A percentile compares a stretch with the other conserved stretches of the same genome.
phyloP scores from a whole-genome alignment of 768 basidiomycete species.

The Tylopilus rubrobrunneus region DNA sequence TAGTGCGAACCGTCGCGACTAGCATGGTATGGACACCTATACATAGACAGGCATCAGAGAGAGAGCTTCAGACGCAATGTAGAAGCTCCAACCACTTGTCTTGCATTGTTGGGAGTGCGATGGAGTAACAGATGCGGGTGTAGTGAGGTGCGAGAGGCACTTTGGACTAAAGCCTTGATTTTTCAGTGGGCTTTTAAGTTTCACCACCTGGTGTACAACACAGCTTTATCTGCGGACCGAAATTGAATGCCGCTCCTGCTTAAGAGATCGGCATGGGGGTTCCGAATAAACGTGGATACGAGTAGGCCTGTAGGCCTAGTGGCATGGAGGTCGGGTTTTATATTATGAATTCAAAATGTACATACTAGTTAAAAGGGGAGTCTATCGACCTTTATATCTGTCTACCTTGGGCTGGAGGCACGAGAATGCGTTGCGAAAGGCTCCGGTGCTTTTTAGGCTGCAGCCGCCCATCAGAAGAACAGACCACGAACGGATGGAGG shows the following conservation, averaged over 20 bases:
- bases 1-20: background rate
- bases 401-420: background rate
- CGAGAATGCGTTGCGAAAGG: background rate
- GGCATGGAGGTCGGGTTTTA: background rate
- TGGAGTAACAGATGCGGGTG: background rate
- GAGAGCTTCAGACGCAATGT: background rate
- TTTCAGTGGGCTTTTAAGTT: constrained; percentile 7
- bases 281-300: background rate
- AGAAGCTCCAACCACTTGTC: constrained; percentile 4
- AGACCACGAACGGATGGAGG: background rate
- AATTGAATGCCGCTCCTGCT: background rate
- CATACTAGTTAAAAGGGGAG: background rate
- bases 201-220: background rate
- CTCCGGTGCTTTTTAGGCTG: background rate
- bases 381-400: background rate
- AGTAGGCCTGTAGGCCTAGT: background rate
- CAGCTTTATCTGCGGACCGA: constrained; percentile 8
- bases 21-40: background rate
- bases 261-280: background rate
- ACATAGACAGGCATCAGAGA: background rate
- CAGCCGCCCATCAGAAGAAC: background rate
- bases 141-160: background rate
- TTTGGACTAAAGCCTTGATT: background rate
- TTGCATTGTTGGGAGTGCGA: constrained; percentile 9
- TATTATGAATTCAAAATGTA: background rate